Evolutionary conservation across 2,329 filamentous ascomycete species (phyloP).

Genomic region (Monosporascus sp.): DNA sequence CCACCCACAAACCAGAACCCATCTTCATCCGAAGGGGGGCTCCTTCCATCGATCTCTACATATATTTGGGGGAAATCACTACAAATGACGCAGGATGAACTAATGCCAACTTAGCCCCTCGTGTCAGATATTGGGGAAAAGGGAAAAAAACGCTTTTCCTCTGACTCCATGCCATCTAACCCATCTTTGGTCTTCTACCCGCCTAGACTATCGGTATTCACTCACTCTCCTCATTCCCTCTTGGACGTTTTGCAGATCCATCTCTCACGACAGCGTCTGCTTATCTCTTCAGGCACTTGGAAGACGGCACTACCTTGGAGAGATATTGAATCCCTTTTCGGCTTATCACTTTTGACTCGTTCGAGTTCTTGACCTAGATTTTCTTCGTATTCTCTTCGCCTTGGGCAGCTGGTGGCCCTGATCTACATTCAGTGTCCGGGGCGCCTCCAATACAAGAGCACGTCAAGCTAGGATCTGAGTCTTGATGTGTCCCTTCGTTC

Average conservation of each 20-base stretch:
- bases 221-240: background rate
- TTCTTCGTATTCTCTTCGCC: background rate
- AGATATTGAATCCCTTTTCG: constrained; percentile 5
- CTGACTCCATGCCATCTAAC: background rate
- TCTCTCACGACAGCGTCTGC: background rate
- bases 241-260: constrained; percentile 10
- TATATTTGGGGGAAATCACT: background rate
- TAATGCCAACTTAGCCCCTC: too few species aligned
- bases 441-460: too few species aligned
- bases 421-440: background rate
- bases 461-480: too few species aligned
- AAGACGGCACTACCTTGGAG: constrained; percentile 8
- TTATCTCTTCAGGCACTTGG: constrained; percentile 5
- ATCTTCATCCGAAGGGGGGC: background rate
- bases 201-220: background rate
- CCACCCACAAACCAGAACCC: too few species aligned
- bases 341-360: background rate
- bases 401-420: background rate
- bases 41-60: background rate
- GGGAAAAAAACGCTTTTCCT: background rate
- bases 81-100: background rate
- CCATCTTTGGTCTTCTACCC: constrained; percentile 5
- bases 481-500: too few species aligned
- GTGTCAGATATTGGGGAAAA: background rate
- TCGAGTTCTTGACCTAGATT: background rate